Conservation (phyloP, 768 basidiomycete species). For the Tulasnella sp. region DNA sequence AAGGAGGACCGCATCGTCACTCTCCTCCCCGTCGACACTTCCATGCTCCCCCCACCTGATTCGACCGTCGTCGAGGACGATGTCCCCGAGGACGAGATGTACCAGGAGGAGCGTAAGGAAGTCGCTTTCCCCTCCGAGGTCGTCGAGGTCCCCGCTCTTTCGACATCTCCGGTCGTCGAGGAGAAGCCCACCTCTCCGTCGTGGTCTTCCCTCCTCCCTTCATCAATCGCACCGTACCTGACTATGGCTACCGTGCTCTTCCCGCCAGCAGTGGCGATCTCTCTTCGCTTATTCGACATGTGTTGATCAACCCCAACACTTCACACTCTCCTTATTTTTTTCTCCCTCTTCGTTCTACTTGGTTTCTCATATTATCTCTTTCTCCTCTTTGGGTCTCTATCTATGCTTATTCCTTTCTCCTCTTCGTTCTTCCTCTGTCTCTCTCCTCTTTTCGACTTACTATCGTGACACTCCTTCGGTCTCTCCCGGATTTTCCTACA, state of each 20-base stretch:
- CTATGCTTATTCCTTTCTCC: background rate
- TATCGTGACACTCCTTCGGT: background rate
- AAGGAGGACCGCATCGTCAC: constrained; percentile 43
- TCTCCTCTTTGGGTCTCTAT: background rate
- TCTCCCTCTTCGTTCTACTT: background rate
- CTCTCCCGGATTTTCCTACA: background rate
- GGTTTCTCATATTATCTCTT: background rate
- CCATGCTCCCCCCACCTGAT: background rate
- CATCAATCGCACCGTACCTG: background rate
- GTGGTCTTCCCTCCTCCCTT: background rate
- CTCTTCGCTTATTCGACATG: background rate
- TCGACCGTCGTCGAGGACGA: constrained; percentile 1
- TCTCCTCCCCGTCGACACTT: constrained; percentile 31
- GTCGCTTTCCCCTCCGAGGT: background rate
- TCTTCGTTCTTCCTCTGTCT: background rate
- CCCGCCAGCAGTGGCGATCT: background rate
- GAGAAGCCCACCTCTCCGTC: background rate
- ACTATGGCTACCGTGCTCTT: background rate
- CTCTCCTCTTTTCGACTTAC: background rate
- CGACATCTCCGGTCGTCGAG: background rate
- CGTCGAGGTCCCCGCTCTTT: background rate
- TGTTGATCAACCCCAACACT: background rate
- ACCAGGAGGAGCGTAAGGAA: background rate
- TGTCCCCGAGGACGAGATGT: background rate
- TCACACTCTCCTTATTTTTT: background rate